phyloP scores from a whole-genome alignment of 345 rosid species.

The Barbarea vulgaris region DNA sequence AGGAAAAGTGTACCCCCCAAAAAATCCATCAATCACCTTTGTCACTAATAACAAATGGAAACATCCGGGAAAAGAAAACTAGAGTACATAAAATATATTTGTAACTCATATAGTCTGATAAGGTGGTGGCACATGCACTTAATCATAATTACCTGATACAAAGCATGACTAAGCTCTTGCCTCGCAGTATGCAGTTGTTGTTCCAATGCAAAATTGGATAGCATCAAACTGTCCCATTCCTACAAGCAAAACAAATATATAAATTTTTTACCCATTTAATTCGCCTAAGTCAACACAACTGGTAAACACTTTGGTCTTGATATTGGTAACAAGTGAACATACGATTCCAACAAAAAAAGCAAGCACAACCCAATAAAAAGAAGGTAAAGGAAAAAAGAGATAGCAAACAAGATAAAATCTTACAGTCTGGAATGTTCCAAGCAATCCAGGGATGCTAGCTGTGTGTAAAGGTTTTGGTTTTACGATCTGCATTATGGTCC shows the following conservation, averaged over 20 bases:
- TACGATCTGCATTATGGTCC: slow-evolving; percentile 60
- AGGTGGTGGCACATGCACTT: neutral
- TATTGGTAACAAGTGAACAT: neutral
- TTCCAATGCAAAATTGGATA: slow-evolving; percentile 92
- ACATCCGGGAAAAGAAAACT: slow-evolving; percentile 2
- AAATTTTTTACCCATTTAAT: slow-evolving; percentile 20
- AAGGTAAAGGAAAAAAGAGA: neutral
- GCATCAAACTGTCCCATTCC: slow-evolving; percentile 99
- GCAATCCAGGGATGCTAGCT: slow-evolving; percentile 97
- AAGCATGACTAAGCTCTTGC: slow-evolving; percentile 95
- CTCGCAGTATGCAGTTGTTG: slow-evolving; percentile 95
- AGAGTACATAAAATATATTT: neutral
- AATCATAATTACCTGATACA: slow-evolving; percentile 77
- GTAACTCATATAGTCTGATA: neutral
- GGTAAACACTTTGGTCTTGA: neutral
- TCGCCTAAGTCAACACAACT: neutral
- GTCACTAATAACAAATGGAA: neutral
- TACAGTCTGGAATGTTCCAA: slow-evolving; percentile 91
- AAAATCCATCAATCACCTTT: slow-evolving; percentile 14
- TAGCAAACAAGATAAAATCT: slow-evolving; percentile 5
- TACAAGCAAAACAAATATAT: slow-evolving; percentile 35
- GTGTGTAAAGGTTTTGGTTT: slow-evolving; percentile 86
- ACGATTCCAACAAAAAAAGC: neutral
- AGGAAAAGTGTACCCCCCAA: slow-evolving; percentile 19
- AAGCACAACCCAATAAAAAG: neutral